A percentile compares a stretch with the other conserved stretches of the same genome.
phyloP scores from a whole-genome alignment of 257 asterid genomes.

The Scutellaria barbata region DNA sequence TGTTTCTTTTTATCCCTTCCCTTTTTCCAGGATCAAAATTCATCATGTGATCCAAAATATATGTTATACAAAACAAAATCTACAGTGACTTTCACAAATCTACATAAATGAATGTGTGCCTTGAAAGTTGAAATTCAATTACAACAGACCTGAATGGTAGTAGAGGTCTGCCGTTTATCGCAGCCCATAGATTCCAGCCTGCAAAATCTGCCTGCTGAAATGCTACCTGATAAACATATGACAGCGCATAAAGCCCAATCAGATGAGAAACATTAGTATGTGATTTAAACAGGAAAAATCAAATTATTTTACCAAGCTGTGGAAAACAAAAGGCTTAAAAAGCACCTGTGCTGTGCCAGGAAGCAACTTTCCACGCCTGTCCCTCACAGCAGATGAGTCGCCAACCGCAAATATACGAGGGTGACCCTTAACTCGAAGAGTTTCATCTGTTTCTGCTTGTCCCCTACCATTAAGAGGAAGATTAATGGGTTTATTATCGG shows the following conservation, averaged over 20 bases:
- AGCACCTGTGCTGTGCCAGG: conserved; percentile 95
- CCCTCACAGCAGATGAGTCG: conserved; percentile 87
- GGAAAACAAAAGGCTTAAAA: conserved; percentile 25
- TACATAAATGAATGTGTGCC: conserved; percentile 7
- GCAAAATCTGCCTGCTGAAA: conserved; percentile 97
- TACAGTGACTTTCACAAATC: not conserved
- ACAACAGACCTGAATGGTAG: conserved; percentile 84
- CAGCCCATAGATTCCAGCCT: conserved; percentile 99
- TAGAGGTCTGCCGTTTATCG: conserved; percentile 83
- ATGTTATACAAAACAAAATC: not conserved
- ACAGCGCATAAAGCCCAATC: conserved; percentile 31
- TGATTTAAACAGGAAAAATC: conserved; percentile 5
- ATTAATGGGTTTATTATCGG: conserved; percentile 48
- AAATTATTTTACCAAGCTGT: not conserved
- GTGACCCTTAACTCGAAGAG: conserved; percentile 92
- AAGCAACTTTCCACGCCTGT: conserved; percentile 76
- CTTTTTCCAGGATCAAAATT: not conserved
- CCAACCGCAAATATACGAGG: conserved; percentile 95
- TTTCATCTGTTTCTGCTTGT: conserved; percentile 98
- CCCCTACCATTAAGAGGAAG: conserved; percentile 90
- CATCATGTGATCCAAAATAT: not conserved
- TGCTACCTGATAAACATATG: conserved; percentile 68
- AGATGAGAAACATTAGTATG: conserved; percentile 9
- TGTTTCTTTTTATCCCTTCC: not conserved
- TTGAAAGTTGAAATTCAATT: not conserved